Evolutionary conservation across 352 stramenopile genomes (phyloP).

Genomic region (Phytophthora boehmeriae): DNA sequence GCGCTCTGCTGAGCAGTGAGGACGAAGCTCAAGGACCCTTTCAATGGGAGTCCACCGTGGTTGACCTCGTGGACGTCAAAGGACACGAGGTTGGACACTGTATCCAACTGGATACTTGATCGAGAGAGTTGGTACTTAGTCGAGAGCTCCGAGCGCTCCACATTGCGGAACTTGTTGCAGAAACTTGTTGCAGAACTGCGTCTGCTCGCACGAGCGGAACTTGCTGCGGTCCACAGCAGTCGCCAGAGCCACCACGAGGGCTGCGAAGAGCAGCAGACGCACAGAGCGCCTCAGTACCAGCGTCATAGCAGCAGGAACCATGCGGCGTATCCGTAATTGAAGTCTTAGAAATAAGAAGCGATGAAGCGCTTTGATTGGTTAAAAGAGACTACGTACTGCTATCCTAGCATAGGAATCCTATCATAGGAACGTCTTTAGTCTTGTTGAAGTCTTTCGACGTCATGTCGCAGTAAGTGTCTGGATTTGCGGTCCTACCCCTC

Average conservation of each 20-base stretch:
- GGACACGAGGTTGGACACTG: conserved; percentile 39
- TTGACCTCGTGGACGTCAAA: conserved; percentile 50
- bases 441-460: too few relatives aligned
- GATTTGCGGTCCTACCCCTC: too few relatives aligned
- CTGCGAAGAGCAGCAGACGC: conserved; percentile 18
- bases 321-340: conserved; percentile 18
- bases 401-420: too few relatives aligned
- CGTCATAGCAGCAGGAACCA: conserved; percentile 13
- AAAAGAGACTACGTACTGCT: too few relatives aligned
- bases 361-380: neutral
- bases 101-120: conserved; percentile 32
- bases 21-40: conserved; percentile 63
- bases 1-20: conserved; percentile 32
- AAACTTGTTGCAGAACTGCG: conserved; percentile 99
- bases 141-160: conserved; percentile 19
- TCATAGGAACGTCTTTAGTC: too few relatives aligned
- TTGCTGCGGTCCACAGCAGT: conserved; percentile 96
- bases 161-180: conserved; percentile 64
- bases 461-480: too few relatives aligned
- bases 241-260: conserved; percentile 3
- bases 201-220: conserved; percentile 98
- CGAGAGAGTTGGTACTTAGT: conserved; percentile 40
- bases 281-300: conserved; percentile 14
- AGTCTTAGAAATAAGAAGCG: neutral
- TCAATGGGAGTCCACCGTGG: conserved; percentile 30